Evolutionary conservation across 371 early-diverging fungal genomes (phyloP), one percentile per base, ranked within the genome.

Genomic region (Coemansia sp.): DNA sequence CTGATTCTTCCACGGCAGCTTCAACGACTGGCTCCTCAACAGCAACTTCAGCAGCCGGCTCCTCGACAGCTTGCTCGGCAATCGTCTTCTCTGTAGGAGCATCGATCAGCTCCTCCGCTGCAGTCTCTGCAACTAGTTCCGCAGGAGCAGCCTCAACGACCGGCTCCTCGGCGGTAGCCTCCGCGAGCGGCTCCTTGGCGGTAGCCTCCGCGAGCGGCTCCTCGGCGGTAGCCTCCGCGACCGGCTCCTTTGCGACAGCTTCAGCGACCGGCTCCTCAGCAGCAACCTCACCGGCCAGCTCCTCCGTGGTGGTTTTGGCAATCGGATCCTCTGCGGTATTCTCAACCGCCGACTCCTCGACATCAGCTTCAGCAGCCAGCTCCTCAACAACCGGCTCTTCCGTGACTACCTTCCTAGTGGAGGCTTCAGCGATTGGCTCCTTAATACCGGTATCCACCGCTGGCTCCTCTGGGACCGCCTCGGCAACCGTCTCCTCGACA

Each of bases 11-110:
- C 35, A 14, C 36, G 6, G 16, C 12, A 5, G 35, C 59, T 5
- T 59, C 35, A 9, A 12, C 47, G 9, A 6, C 40, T 12, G 42
- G 33, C 30, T 38, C 59, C 20, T 41, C 57, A 35, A 55, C 50
- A 50, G 26, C 10, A 57, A 26, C 14, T 20, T 30, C 57, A 2
- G 26, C 26, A 26, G 26, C 26, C 26, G 26, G 26, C 16, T 14
- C n/a, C 43, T 43, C 14, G 41, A 14, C 41, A 26, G 16, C 43
- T 10, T 11, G 14, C 43, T 43, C 43, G 5, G 11, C 43, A 0
- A 31, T 35, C n/a, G 11, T 4, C 7, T 34, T 34, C 26, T 26
- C 26, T 7, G 9, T 33, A 31, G 50, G 16, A 6, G 7, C 50
- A 30, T 14, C 52, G n/a, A 34, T 14, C 12, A 35, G 34, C 8